Evolutionary conservation across 1,284 basidiomycete species (phyloP).

Genomic region (Sutorius eximius): DNA sequence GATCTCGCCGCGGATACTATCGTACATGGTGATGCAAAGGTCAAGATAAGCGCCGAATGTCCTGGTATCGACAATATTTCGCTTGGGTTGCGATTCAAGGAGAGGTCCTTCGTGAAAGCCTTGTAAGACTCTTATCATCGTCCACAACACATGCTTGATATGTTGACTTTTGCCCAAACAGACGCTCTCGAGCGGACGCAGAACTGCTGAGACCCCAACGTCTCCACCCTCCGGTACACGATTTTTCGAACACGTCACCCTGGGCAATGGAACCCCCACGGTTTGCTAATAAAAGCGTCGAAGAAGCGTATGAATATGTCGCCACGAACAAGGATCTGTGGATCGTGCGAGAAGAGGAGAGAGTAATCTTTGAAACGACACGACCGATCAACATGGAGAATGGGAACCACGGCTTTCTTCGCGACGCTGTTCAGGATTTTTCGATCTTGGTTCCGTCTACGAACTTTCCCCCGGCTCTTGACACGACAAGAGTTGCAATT

Average conservation of each 20-base stretch:
- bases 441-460: conserved; percentile 13
- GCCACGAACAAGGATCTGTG: conserved; percentile 10
- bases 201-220: background rate
- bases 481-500: accelerated
- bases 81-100: conserved; percentile 28
- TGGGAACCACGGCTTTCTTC: background rate
- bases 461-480: conserved; percentile 10
- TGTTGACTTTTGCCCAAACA: background rate
- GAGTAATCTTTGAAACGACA: conserved; percentile 17
- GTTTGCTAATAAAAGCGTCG: background rate
- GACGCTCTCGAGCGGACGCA: conserved; percentile 10
- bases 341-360: conserved; percentile 21
- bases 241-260: background rate
- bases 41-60: conserved; percentile 23
- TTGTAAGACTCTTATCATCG: background rate
- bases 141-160: background rate
- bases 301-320: background rate
- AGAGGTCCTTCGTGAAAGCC: conserved; percentile 19
- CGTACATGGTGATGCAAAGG: conserved; percentile 16
- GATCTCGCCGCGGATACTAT: conserved; percentile 19
- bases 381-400: background rate
- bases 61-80: conserved; percentile 8
- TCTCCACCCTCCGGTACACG: accelerated
- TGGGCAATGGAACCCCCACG: background rate
- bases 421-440: conserved; percentile 13